Conservation (phyloP, 331 rosid genomes). For the Quercus phellos region DNA sequence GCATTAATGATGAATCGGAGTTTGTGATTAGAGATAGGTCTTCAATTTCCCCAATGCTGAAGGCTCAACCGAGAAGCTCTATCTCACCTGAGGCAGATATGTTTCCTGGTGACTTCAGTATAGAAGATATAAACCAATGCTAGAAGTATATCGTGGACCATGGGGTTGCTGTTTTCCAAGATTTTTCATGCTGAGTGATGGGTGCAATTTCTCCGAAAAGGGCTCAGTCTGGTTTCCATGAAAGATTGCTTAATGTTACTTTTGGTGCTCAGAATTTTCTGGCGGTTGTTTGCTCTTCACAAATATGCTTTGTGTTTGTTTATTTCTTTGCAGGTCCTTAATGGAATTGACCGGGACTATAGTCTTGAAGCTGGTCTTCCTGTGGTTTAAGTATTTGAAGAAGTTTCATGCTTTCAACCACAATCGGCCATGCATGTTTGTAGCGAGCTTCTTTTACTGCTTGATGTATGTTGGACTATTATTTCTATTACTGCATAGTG, state of each 20-base stretch:
- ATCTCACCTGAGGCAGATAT: slow-evolving; percentile 20
- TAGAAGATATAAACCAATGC: slow-evolving; percentile 12
- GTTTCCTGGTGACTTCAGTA: slow-evolving; percentile 27
- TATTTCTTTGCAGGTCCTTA: slow-evolving; percentile 76
- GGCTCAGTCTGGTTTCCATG: slow-evolving; percentile 28
- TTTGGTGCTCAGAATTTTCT: slow-evolving; percentile 47
- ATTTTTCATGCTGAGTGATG: slow-evolving; percentile 22
- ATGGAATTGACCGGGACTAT: slow-evolving; percentile 39
- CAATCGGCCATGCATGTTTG: slow-evolving; percentile 61
- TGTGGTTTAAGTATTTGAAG: slow-evolving; percentile 67
- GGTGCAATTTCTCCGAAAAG: slow-evolving; percentile 15
- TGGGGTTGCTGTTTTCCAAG: slow-evolving; percentile 33
- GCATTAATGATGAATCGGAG: slow-evolving; percentile 21
- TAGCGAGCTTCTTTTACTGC: slow-evolving; percentile 66
- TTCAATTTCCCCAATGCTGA: slow-evolving; percentile 25
- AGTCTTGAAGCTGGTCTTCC: slow-evolving; percentile 50
- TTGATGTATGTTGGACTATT: slow-evolving; percentile 80
- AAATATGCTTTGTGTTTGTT: slow-evolving; percentile 39
- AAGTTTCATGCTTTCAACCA: slow-evolving; percentile 60
- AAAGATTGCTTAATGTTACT: slow-evolving; percentile 62
- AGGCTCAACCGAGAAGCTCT: slow-evolving; percentile 32
- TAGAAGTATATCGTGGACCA: slow-evolving; percentile 14
- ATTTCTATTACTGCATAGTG: slow-evolving; percentile 34
- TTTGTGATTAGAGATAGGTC: slow-evolving; percentile 15
- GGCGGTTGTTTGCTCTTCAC: slow-evolving; percentile 40